A percentile compares a stretch with the other conserved stretches of the same genome.
Evolutionary conservation across 2,329 filamentous ascomycete genomes (phyloP).

Genomic region (Alternaria sp.): DNA sequence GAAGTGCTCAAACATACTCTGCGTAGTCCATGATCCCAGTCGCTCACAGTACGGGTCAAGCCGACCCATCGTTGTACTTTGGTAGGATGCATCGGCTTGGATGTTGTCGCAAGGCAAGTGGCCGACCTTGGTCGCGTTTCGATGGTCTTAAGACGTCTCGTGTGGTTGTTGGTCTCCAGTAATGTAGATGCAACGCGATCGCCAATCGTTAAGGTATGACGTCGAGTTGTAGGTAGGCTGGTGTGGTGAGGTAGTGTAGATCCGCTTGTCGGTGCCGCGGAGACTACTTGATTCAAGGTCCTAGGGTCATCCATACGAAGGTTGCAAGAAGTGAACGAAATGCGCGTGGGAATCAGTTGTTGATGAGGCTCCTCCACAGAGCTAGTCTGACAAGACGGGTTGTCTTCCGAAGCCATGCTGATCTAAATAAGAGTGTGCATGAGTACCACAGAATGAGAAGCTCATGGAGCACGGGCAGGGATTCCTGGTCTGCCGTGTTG

Average conservation of each 20-base stretch:
- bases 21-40: constrained; percentile 57
- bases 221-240: constrained; percentile 6
- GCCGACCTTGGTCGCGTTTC: constrained; percentile 25
- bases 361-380: constrained; percentile 26
- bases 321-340: constrained; percentile 19
- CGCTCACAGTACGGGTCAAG: constrained; percentile 40
- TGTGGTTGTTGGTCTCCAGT: not conserved
- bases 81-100: constrained; percentile 30
- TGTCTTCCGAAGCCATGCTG: constrained; percentile 29
- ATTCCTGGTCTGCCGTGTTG: constrained; percentile 29
- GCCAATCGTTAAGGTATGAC: constrained; percentile 12
- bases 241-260: constrained; percentile 9
- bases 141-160: not conserved
- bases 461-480: constrained; percentile 22
- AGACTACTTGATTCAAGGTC: constrained; percentile 6
- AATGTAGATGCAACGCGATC: constrained; percentile 10
- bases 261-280: constrained; percentile 8
- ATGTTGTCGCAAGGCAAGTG: constrained; percentile 28
- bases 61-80: constrained; percentile 48
- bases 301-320: constrained; percentile 1
- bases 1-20: constrained; percentile 47
- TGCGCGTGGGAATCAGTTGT: constrained; percentile 28
- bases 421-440: constrained; percentile 28
- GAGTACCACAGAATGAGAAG: constrained; percentile 25
- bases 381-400: constrained; percentile 20